Evolutionary conservation across 352 stramenopile species (phyloP), one percentile per base, ranked within the genome.

Genomic region (Phytophthora idaei): DNA sequence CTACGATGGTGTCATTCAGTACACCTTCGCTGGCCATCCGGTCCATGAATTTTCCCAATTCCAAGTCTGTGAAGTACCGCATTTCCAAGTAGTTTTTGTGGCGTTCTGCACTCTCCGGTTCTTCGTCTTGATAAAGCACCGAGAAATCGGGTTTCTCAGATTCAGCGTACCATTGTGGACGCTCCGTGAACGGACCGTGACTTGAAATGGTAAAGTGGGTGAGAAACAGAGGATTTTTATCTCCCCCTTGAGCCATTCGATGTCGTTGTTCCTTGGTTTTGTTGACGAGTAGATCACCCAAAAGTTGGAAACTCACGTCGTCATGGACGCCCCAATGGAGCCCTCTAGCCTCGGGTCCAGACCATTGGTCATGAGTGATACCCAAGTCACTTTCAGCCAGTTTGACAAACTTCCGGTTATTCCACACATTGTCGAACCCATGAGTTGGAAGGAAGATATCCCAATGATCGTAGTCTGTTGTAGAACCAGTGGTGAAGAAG

Each of bases 121-220:
- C 57, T 25, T 58, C 17, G 29, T 50, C 54, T 31, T 71, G 51
- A 28, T 74, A 80, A 10, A 84, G 61, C 5, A 70, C 49, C 1
- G 67, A 75, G 28, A 85, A 80, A 42, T 85, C 73, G 4, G 77
- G 77, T 4, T 80, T 65, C 4, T 73, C 59, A 0, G 25, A 0
- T 1, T 73, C 31, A 0, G 71, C 46, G 55, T 74, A 82, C 80
- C 80, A 86, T 53, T 71, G 61, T 2, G 80, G 75, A 2, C 64
- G 57, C 6, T 73, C 54, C 28, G 57, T 39, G 56, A 72, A 88
- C n/a, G 61, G 55, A 8, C 61, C 62, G 61, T 89, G 80, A 49
- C 74, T 86, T 5, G 74, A 84, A 62, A 88, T 88, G 27, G 80
- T 83, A 61, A 81, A 88, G 47, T 84, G 75, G 5, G 76, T 84